phyloP scores from a whole-genome alignment of 1,139 yeast genomes.

The Debaryomyces coudertii region DNA sequence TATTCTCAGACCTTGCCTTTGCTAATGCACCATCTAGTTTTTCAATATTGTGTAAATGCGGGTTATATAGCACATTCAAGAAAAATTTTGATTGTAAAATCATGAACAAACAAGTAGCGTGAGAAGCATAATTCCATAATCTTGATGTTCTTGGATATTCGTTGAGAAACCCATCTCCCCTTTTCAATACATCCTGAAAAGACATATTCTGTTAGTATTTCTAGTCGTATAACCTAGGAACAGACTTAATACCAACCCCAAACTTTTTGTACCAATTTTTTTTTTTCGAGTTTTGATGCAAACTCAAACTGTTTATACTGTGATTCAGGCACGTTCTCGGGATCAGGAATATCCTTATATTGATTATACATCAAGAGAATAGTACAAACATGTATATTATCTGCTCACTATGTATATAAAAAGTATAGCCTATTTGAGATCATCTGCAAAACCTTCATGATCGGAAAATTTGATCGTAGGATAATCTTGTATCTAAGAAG shows the following conservation, averaged over 20 bases:
- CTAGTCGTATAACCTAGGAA: background rate
- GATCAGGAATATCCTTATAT: background rate
- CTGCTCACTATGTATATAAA: background rate
- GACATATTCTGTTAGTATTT: slow-evolving; percentile 52
- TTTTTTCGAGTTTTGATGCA: slow-evolving; percentile 3
- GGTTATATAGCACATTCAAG: slow-evolving; percentile 62
- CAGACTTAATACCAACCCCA: background rate
- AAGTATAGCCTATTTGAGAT: background rate
- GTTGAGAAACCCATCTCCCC: slow-evolving; percentile 74
- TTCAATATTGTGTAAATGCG: slow-evolving; percentile 62
- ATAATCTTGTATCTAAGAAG: slow-evolving; percentile 8
- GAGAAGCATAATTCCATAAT: slow-evolving; percentile 70
- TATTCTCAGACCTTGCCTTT: slow-evolving; percentile 63
- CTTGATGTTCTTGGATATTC: slow-evolving; percentile 61
- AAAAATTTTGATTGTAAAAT: slow-evolving; percentile 68
- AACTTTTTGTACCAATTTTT: slow-evolving; percentile 5
- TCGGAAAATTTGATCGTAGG: slow-evolving; percentile 9
- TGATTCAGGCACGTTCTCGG: background rate
- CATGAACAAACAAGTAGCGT: slow-evolving; percentile 68
- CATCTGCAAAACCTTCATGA: background rate
- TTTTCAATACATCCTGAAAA: slow-evolving; percentile 64
- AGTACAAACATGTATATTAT: background rate
- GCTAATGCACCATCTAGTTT: slow-evolving; percentile 64
- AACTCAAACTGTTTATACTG: background rate
- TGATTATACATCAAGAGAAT: background rate